Percentiles rank a stretch among this genome's conserved stretches.
Evolutionary conservation across 345 rosid species (phyloP).

Genomic region (Gossypium bickii): DNA sequence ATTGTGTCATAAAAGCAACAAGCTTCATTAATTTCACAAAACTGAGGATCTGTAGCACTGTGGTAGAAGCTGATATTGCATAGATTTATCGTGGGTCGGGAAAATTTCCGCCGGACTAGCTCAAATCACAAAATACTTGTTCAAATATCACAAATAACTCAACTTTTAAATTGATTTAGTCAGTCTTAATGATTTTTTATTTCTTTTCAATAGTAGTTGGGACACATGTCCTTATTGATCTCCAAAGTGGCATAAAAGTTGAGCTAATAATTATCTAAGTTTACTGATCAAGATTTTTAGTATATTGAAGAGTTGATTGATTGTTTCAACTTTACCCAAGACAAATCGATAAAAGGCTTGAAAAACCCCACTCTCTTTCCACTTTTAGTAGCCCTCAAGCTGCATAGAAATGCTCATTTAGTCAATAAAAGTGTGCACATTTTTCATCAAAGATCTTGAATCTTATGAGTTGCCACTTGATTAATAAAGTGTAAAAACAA

Average conservation of each 20-base stretch:
- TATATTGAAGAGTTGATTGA: neutral
- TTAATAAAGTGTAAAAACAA: too few relatives aligned
- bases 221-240: neutral
- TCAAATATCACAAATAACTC: neutral
- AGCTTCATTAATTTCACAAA: neutral
- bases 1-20: conserved; percentile 13
- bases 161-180: too few relatives aligned
- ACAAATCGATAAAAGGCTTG: neutral
- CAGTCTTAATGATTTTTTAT: neutral
- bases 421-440: neutral
- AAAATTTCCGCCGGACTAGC: too few relatives aligned
- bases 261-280: neutral
- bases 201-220: neutral
- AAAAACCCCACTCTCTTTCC: neutral
- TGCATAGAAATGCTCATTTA: neutral
- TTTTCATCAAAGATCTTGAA: neutral
- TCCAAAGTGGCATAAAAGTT: neutral
- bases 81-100: neutral
- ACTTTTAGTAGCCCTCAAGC: neutral
- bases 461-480: neutral
- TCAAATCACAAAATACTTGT: too few relatives aligned
- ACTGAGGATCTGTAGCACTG: conserved; percentile 2
- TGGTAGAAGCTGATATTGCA: neutral
- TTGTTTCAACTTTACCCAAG: neutral
- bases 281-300: neutral